A percentile compares a stretch with the other conserved stretches of the same genome.
Conservation (phyloP, 2,329 filamentous ascomycete genomes). For the Botrytis fabae region DNA sequence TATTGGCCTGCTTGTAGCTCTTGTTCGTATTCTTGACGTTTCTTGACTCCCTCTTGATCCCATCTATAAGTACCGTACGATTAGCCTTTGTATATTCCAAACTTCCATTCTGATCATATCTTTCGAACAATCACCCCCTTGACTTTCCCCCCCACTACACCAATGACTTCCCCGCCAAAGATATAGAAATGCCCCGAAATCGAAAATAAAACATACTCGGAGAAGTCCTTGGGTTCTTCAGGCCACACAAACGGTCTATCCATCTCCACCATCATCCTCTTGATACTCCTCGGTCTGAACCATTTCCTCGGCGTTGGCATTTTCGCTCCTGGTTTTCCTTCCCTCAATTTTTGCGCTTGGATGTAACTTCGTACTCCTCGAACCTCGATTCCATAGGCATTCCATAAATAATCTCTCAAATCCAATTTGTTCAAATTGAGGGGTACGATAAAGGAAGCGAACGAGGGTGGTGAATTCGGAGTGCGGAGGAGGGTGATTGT, state of each 20-base stretch:
- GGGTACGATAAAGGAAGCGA: conserved; percentile 88
- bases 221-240: conserved; percentile 60
- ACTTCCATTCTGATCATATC: neutral
- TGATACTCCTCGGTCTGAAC: conserved; percentile 71
- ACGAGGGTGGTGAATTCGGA: conserved; percentile 70
- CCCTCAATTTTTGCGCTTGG: conserved; percentile 64
- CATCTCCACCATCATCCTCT: conserved; percentile 95
- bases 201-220: conserved; percentile 49
- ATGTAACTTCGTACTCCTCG: conserved; percentile 77
- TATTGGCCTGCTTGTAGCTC: conserved; percentile 39
- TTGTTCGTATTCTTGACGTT: conserved; percentile 7
- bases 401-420: conserved; percentile 88
- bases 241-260: conserved; percentile 88
- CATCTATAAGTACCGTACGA: conserved; percentile 46
- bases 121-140: conserved; percentile 29
- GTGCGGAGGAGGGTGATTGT: conserved; percentile 76
- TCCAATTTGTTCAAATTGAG: conserved; percentile 95
- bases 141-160: conserved; percentile 15
- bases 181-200: conserved; percentile 21
- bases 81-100: conserved; percentile 20
- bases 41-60: conserved; percentile 53
- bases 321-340: conserved; percentile 46
- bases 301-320: conserved; percentile 52
- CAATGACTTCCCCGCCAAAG: neutral
- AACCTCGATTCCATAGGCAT: conserved; percentile 77